Evolutionary conservation across 768 basidiomycete genomes (phyloP).

Genomic region (Naganishia friedmannii): DNA sequence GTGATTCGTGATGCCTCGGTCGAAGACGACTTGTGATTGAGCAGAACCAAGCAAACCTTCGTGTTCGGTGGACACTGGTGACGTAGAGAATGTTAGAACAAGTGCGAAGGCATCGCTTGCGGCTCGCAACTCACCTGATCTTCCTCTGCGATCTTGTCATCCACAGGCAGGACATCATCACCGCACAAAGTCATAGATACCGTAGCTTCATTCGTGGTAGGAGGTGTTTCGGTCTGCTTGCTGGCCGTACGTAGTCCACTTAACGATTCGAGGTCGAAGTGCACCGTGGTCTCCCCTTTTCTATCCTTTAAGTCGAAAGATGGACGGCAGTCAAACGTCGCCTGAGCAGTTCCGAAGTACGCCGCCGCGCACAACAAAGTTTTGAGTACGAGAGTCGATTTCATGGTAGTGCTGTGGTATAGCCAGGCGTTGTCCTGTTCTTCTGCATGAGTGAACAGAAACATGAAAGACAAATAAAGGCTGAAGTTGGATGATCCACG

Average conservation of each 20-base stretch:
- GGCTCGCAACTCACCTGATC: slow-evolving; percentile 45
- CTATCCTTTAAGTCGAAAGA: slow-evolving; percentile 1
- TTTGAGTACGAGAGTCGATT: not conserved
- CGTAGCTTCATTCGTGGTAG: slow-evolving; percentile 44
- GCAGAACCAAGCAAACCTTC: slow-evolving; percentile 45
- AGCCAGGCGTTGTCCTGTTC: not conserved
- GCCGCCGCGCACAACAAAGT: not conserved
- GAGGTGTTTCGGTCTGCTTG: slow-evolving; percentile 45
- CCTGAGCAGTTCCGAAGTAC: not conserved
- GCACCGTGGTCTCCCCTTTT: slow-evolving; percentile 19
- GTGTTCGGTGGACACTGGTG: slow-evolving; percentile 47
- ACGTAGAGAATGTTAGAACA: not conserved
- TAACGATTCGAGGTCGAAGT: slow-evolving; percentile 44
- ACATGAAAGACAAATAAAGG: not conserved
- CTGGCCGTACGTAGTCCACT: slow-evolving; percentile 32
- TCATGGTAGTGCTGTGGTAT: not conserved
- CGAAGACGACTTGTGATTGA: slow-evolving; percentile 45
- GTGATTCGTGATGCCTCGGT: slow-evolving; percentile 43
- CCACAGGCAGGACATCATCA: slow-evolving; percentile 36
- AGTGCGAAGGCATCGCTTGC: not conserved
- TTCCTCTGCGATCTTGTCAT: slow-evolving; percentile 45
- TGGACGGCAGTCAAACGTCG: slow-evolving; percentile 19
- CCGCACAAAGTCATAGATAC: slow-evolving; percentile 46
- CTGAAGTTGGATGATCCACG: not conserved
- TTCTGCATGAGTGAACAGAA: not conserved